phyloP scores from a whole-genome alignment of 148 eudicot species.

The Camellia sinensis region DNA sequence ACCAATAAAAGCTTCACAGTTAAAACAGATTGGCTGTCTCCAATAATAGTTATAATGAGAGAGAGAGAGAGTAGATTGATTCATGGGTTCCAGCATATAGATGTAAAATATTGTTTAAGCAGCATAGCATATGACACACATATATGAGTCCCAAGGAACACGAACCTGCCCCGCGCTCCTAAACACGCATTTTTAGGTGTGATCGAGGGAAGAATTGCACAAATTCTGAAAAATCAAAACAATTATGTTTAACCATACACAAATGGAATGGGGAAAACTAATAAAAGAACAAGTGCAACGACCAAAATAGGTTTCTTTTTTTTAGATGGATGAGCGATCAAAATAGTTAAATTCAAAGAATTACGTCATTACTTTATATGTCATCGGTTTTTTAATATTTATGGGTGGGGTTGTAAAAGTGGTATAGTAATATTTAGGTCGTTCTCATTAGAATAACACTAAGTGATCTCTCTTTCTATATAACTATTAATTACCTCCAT shows the following conservation, averaged over 20 bases:
- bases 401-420: no score
- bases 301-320: no score
- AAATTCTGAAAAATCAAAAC: constrained; percentile 62
- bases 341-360: no score
- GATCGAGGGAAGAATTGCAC: constrained; percentile 85
- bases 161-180: constrained; percentile 99
- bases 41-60: background rate
- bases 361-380: no score
- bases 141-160: background rate
- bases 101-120: background rate
- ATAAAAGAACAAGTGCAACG: background rate
- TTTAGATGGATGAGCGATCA: no score
- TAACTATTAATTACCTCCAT: no score
- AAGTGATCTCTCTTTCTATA: no score
- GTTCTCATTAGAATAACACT: no score
- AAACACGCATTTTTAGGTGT: constrained; percentile 98
- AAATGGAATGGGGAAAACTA: background rate
- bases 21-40: background rate
- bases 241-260: background rate
- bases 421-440: no score
- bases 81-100: background rate
- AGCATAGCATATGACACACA: background rate
- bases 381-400: no score
- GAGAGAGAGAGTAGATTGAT: background rate
- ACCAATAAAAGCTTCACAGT: constrained; percentile 3